Percentiles rank a stretch among this genome's conserved stretches.
Conservation (phyloP, 2,329 filamentous ascomycete genomes). For the Parascedosporium putredinis region DNA sequence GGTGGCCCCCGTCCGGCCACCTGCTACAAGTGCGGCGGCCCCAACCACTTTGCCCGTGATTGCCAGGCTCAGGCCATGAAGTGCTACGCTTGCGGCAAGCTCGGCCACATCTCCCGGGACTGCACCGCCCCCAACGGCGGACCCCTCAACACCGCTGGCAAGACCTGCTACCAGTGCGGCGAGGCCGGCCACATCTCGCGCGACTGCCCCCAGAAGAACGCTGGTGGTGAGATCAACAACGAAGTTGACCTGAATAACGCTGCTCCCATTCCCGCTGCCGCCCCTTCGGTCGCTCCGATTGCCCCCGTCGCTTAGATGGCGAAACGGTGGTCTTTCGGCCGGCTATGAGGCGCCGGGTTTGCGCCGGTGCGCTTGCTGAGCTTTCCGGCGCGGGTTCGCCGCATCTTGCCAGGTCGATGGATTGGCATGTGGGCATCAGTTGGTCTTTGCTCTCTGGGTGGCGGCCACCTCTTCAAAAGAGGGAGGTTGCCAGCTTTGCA, state of each 20-base stretch:
- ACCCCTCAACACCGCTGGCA: slow-evolving; percentile 87
- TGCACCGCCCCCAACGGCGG: slow-evolving; percentile 96
- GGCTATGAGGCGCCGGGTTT: neutral
- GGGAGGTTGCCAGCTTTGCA: too few species aligned
- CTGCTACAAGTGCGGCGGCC: slow-evolving; percentile 69
- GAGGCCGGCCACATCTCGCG: slow-evolving; percentile 93
- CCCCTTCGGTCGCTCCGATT: slow-evolving; percentile 29
- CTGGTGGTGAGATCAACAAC: slow-evolving; percentile 34
- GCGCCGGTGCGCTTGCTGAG: too few species aligned
- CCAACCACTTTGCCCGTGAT: slow-evolving; percentile 96
- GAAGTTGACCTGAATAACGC: slow-evolving; percentile 34
- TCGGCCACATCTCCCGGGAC: slow-evolving; percentile 85
- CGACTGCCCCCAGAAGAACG: slow-evolving; percentile 71
- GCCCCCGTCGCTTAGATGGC: slow-evolving; percentile 24
- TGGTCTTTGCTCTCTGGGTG: too few species aligned
- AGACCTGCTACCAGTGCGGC: slow-evolving; percentile 97
- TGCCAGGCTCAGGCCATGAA: slow-evolving; percentile 99
- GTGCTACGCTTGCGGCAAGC: slow-evolving; percentile 94
- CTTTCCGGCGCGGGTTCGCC: too few species aligned
- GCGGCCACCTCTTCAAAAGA: too few species aligned
- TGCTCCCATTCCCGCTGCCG: slow-evolving; percentile 27
- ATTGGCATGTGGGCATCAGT: too few species aligned
- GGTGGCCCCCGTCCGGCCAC: slow-evolving; percentile 59
- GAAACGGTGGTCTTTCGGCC: neutral
- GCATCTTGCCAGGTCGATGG: too few species aligned